These are phyloP conservation scores for Tagetes patula DNA, from an alignment of 129 eudicot genomes.

Conservation along the genomic window DNA sequence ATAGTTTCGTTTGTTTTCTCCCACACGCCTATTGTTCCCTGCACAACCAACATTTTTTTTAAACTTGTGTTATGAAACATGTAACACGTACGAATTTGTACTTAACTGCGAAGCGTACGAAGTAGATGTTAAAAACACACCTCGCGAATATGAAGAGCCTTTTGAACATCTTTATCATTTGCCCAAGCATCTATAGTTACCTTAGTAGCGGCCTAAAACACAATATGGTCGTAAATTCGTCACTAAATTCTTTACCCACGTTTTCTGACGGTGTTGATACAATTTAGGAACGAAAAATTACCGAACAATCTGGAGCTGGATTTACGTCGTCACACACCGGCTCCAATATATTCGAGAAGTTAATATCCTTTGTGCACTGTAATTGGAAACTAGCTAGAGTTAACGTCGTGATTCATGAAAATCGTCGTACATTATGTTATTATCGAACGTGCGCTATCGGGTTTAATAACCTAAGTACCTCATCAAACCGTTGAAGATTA, in stretches of 20 bases:
- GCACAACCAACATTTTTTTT: neutral
- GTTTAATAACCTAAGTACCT: constrained; percentile 27
- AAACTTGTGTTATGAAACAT: too few species aligned
- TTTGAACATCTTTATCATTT: constrained; percentile 29
- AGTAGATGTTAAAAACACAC: constrained; percentile 21
- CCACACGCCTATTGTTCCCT: constrained; percentile 32
- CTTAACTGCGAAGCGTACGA: too few species aligned
- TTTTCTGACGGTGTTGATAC: neutral
- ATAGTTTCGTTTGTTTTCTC: constrained; percentile 27
- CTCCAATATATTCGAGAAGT: constrained; percentile 2
- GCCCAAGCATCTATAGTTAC: constrained; percentile 26
- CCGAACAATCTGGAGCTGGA: constrained; percentile 19
- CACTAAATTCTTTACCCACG: neutral
- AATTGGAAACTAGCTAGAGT: neutral
- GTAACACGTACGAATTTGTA: too few species aligned
- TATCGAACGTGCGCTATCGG: neutral
- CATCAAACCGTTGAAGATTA: constrained; percentile 19
- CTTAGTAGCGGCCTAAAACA: constrained; percentile 8
- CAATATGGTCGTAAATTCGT: neutral
- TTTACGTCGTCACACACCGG: constrained; percentile 17
- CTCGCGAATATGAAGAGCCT: constrained; percentile 37
- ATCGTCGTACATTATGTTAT: neutral
- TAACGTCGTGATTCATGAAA: neutral
- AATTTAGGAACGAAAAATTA: constrained; percentile 15
- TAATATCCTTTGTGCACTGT: constrained; percentile 21